A percentile compares a stretch with the other conserved stretches of the same genome.
Evolutionary conservation across 176 grass and related monocot genomes (phyloP).

Genomic region (Miscanthus lutarioriparius): DNA sequence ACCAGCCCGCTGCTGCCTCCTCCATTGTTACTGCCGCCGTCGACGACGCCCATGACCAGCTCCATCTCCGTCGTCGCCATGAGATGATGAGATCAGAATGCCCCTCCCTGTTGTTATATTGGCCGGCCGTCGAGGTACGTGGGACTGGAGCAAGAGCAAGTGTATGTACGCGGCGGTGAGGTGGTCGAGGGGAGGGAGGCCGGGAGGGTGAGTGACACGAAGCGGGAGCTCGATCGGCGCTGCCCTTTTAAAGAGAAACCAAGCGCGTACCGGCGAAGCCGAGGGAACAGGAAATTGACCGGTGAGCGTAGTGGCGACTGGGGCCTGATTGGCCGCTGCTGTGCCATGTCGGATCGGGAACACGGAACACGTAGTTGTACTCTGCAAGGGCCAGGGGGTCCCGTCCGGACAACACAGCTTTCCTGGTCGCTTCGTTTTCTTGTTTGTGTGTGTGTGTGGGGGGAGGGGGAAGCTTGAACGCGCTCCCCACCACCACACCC

Average conservation of each 20-base stretch:
- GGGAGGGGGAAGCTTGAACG: no score
- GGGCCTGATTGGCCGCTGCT: neutral
- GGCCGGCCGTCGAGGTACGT: neutral
- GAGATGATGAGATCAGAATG: neutral
- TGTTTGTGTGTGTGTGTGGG: no score
- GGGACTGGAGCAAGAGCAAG: neutral
- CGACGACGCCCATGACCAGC: conserved; percentile 21
- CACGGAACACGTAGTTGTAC: neutral
- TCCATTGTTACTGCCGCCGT: conserved; percentile 35
- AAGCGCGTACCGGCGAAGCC: neutral
- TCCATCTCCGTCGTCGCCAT: neutral
- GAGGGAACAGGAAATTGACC: neutral
- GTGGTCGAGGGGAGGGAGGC: neutral
- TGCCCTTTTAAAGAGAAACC: neutral
- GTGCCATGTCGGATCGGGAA: neutral
- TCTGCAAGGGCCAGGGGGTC: no score
- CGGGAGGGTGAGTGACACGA: neutral
- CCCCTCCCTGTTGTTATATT: neutral
- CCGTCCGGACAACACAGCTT: neutral
- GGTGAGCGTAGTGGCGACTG: neutral
- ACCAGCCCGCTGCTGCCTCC: conserved; percentile 10
- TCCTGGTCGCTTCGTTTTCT: neutral
- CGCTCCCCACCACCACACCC: no score
- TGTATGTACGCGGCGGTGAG: neutral
- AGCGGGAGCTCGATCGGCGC: neutral